These are phyloP conservation scores for Suhomyces bolitotheri DNA, from an alignment of 1,139 yeast species.

Conservation along the genomic window DNA sequence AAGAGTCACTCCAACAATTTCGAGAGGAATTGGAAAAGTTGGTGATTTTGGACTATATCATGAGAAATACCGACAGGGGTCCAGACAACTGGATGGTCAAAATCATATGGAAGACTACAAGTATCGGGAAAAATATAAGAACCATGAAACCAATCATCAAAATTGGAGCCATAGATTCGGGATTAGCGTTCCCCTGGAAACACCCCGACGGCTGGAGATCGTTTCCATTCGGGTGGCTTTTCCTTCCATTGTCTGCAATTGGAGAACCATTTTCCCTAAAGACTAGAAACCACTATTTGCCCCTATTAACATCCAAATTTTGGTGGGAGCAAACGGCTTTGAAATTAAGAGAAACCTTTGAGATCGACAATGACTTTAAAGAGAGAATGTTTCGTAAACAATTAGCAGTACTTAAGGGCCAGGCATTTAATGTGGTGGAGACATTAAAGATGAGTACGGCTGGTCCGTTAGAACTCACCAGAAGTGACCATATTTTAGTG, in stretches of 20 bases:
- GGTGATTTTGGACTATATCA: slow-evolving; percentile 68
- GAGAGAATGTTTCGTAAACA: slow-evolving; percentile 69
- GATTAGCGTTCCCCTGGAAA: slow-evolving; percentile 78
- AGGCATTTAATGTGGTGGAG: slow-evolving; percentile 75
- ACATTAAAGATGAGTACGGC: slow-evolving; percentile 56
- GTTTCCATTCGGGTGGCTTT: slow-evolving; percentile 79
- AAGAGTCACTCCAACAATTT: slow-evolving; percentile 49
- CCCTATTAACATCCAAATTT: slow-evolving; percentile 55
- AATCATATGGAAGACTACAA: slow-evolving; percentile 45
- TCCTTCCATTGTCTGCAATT: slow-evolving; percentile 60
- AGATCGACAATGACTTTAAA: slow-evolving; percentile 61
- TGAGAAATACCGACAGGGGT: slow-evolving; percentile 76
- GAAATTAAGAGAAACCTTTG: slow-evolving; percentile 49
- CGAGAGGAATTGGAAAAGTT: slow-evolving; percentile 66
- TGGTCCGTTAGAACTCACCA: slow-evolving; percentile 68
- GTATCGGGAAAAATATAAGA: slow-evolving; percentile 6
- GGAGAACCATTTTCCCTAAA: slow-evolving; percentile 66
- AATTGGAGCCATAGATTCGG: slow-evolving; percentile 77
- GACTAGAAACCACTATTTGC: slow-evolving; percentile 59
- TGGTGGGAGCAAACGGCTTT: slow-evolving; percentile 73
- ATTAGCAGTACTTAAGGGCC: slow-evolving; percentile 73
- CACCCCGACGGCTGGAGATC: slow-evolving; percentile 84
- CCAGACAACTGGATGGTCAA: slow-evolving; percentile 79
- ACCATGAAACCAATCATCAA: slow-evolving; percentile 40
- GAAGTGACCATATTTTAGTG: slow-evolving; percentile 57